These are phyloP conservation scores for Candida sanyaensis DNA, from an alignment of 1,139 yeast genomes.

Conservation along the genomic window DNA sequence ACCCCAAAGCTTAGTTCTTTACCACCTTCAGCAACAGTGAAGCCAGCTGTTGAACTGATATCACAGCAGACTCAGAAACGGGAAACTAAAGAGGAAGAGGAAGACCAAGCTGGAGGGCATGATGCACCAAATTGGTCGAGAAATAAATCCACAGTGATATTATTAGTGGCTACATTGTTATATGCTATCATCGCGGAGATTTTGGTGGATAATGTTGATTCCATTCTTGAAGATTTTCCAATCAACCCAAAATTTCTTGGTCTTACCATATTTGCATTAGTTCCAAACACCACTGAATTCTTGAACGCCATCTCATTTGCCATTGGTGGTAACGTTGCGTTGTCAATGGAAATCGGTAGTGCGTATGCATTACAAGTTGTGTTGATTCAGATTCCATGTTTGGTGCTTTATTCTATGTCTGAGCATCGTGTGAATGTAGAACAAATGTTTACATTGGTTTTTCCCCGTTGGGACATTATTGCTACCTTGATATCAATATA, in stretches of 20 bases:
- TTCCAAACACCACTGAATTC: slow-evolving; percentile 96
- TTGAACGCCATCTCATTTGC: slow-evolving; percentile 97
- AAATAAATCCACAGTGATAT: slow-evolving; percentile 78
- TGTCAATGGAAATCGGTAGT: slow-evolving; percentile 96
- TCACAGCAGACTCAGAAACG: slow-evolving; percentile 8
- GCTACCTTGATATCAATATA: slow-evolving; percentile 86
- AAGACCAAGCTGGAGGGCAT: slow-evolving; percentile 62
- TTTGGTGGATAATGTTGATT: slow-evolving; percentile 90
- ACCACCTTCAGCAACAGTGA: slow-evolving; percentile 16
- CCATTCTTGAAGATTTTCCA: slow-evolving; percentile 73
- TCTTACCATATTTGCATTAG: slow-evolving; percentile 89
- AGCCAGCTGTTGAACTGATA: background rate
- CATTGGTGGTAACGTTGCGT: slow-evolving; percentile 90
- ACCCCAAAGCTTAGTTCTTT: slow-evolving; percentile 8
- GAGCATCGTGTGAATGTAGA: slow-evolving; percentile 36
- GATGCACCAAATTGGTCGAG: slow-evolving; percentile 98
- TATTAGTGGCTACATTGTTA: slow-evolving; percentile 78
- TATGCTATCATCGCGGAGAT: slow-evolving; percentile 96
- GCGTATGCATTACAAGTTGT: slow-evolving; percentile 99
- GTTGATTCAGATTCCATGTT: slow-evolving; percentile 86
- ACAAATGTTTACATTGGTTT: slow-evolving; percentile 77
- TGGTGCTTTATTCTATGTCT: slow-evolving; percentile 74
- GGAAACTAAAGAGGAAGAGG: slow-evolving; percentile 19
- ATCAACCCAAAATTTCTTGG: slow-evolving; percentile 91
- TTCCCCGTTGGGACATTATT: slow-evolving; percentile 95